phyloP scores from a whole-genome alignment of 2,329 filamentous ascomycete genomes.

The Cryphonectria radicalis region DNA sequence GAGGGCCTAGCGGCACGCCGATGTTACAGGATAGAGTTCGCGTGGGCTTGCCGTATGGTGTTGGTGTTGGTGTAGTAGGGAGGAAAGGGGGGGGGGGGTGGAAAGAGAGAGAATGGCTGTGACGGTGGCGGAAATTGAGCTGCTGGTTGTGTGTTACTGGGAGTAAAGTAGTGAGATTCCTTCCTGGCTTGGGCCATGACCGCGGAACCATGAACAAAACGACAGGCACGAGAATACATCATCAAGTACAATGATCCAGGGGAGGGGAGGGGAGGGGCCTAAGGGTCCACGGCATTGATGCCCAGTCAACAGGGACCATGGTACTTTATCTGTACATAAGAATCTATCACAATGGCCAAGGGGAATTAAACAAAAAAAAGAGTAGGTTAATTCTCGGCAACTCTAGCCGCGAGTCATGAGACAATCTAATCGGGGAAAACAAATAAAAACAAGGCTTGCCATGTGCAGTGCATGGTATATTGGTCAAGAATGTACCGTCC shows the following conservation, averaged over 20 bases:
- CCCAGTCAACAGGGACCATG: background rate
- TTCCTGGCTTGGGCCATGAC: background rate
- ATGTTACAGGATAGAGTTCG: slow-evolving; percentile 6
- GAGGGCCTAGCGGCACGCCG: background rate
- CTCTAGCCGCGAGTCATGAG: slow-evolving; percentile 2
- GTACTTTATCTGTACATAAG: background rate
- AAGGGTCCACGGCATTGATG: background rate
- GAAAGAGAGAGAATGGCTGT: too few species aligned
- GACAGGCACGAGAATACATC: background rate
- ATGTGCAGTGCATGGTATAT: background rate
- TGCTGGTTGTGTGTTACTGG: background rate
- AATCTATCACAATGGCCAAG: background rate
- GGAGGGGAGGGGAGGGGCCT: too few species aligned
- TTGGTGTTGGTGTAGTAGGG: too few species aligned
- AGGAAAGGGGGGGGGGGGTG: too few species aligned
- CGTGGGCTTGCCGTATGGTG: background rate
- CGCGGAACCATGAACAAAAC: too few species aligned
- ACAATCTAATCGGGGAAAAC: background rate
- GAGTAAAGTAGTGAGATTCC: too few species aligned
- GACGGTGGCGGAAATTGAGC: too few species aligned
- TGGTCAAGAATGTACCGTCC: background rate
- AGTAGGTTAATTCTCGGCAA: slow-evolving; percentile 1
- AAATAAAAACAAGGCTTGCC: background rate
- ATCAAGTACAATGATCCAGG: background rate
- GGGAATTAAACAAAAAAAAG: background rate